Percentiles rank a stretch among this genome's conserved stretches.
These are phyloP conservation scores for Jaltomata sinuosa DNA, from an alignment of 257 asterid genomes.

Conservation along the genomic window DNA sequence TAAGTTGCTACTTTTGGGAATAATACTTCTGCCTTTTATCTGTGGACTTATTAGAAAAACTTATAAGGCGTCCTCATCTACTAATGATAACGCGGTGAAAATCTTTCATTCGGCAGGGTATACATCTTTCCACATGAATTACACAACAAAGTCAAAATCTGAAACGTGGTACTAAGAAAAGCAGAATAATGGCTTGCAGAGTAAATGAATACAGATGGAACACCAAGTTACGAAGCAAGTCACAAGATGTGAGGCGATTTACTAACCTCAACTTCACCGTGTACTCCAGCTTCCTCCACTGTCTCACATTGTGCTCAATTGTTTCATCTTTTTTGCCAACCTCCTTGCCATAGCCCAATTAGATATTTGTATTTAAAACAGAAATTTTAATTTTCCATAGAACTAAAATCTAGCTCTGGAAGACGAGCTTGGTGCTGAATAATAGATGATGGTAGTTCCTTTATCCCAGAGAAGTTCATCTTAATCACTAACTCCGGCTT, in stretches of 20 bases:
- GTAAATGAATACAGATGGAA: neutral
- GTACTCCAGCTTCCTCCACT: too few species aligned
- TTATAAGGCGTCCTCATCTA: conserved; percentile 56
- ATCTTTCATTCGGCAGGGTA: conserved; percentile 51
- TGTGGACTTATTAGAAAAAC: conserved; percentile 59
- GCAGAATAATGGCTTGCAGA: neutral
- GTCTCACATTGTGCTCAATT: too few species aligned
- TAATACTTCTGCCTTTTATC: conserved; percentile 63
- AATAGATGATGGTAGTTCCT: neutral
- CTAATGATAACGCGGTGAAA: conserved; percentile 8
- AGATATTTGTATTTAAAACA: too few species aligned
- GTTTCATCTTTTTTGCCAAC: too few species aligned
- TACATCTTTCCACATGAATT: conserved; percentile 17
- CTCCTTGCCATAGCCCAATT: too few species aligned
- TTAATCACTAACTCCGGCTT: neutral
- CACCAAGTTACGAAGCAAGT: neutral
- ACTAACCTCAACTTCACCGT: too few species aligned
- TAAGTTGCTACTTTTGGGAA: conserved; percentile 54
- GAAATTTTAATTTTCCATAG: too few species aligned
- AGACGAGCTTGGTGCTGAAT: neutral
- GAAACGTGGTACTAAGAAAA: neutral
- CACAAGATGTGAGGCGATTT: too few species aligned
- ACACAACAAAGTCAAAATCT: neutral
- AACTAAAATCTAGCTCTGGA: neutral
- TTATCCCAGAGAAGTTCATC: neutral